Base-by-base conservation (phyloP, 2,329 filamentous ascomycete genomes). In the Paraconiothyrium brasiliense region DNA sequence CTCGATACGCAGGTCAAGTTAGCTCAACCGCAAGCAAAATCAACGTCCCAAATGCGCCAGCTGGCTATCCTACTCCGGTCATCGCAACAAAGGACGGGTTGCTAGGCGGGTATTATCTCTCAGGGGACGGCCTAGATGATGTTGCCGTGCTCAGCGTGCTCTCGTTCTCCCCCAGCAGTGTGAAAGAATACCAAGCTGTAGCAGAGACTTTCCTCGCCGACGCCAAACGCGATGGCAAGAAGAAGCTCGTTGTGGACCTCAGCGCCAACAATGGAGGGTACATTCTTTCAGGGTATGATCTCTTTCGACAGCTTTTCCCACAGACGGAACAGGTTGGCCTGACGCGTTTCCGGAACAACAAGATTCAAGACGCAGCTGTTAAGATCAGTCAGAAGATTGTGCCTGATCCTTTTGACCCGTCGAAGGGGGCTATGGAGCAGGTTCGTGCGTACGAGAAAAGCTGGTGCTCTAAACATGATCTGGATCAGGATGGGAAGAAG, bases 231-330 rank as follows among this genome's bases (percentile, higher is more conserved):
- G 76, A 78, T 2, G 79, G 81, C 2, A 87, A 86, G 71, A 84
- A 78, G 49, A 87, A 84, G 70, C 77, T 90, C 0, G 78, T 90
- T 32, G 43, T 56, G 3, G 54, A 83, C 90, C 59, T 89, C 90
- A 65, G 67, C 90, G 6, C 82, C 6, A 57, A 67, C 30, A 63
- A 74, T 1, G 75, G 67, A 1, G 54, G 54, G 10, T 47, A 47
- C n/a, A 48, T 56, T 20, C 54, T 74, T 67, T 58, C 74, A 76
- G 49, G 52, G 68, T 58, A 58, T 43, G 54, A 56, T 20, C 43
- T 56, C 0, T 87, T 87, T 67, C 77, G 78, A 16, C 80, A 84
- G 52, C 78, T 86, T 46, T 85, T 86, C 71, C 84, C 84, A 0
- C 32, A 30, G 0, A 59, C 71, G 2, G 70, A 71, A 1, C 77